A percentile compares a stretch with the other conserved stretches of the same genome.
phyloP scores from a whole-genome alignment of 1,284 basidiomycete genomes.

The Mycena sp. region DNA sequence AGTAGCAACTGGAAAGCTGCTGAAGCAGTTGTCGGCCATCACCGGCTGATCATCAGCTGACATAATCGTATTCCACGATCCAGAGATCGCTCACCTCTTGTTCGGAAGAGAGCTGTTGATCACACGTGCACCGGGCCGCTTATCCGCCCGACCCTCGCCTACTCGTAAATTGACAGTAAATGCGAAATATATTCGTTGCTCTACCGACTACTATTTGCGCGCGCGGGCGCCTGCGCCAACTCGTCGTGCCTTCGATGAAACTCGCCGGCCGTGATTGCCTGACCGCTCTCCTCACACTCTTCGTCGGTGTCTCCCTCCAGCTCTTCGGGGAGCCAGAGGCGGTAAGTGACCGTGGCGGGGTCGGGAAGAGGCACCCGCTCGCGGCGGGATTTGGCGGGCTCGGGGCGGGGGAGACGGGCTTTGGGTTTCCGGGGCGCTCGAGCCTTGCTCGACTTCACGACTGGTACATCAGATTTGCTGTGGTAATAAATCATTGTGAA shows the following conservation, averaged over 20 bases:
- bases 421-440: background rate
- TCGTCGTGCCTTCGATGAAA: background rate
- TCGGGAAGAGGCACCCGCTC: background rate
- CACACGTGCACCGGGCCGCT: background rate
- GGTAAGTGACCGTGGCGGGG: background rate
- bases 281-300: background rate
- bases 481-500: background rate
- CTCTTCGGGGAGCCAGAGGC: background rate
- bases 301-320: background rate
- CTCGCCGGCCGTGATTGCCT: no score
- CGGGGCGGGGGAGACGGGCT: background rate
- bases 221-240: no score
- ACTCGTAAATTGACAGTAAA: background rate
- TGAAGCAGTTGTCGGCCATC: no score
- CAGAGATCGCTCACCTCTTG: no score
- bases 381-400: background rate
- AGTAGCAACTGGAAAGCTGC: no score
- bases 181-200: background rate
- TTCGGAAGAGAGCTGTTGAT: background rate
- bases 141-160: background rate
- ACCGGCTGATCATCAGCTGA: no score
- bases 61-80: no score
- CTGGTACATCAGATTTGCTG: background rate
- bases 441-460: background rate
- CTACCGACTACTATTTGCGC: background rate